These are phyloP conservation scores for Candida krabiensis DNA, from an alignment of 805 yeast species.

Conservation along the genomic window DNA sequence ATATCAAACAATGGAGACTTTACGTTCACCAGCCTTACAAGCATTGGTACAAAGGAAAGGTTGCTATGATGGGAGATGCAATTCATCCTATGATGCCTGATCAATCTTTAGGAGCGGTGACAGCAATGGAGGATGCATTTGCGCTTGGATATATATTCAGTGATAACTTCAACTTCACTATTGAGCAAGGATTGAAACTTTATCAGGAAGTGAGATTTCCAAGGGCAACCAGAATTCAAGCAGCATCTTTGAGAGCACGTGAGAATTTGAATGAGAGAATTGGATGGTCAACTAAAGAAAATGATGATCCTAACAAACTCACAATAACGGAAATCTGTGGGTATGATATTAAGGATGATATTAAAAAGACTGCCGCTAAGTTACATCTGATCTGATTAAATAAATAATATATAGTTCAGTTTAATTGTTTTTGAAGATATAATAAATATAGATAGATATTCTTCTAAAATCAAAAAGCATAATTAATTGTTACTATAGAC, in stretches of 20 bases:
- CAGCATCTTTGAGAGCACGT: slow-evolving; percentile 33
- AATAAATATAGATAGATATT: too few species aligned
- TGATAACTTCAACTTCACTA: slow-evolving; percentile 24
- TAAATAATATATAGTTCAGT: too few species aligned
- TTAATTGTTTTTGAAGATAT: slow-evolving; percentile 1
- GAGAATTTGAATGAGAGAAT: slow-evolving; percentile 34
- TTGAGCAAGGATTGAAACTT: slow-evolving; percentile 24
- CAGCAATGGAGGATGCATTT: slow-evolving; percentile 22
- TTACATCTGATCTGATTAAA: too few species aligned
- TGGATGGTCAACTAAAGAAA: slow-evolving; percentile 29
- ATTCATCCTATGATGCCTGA: slow-evolving; percentile 35
- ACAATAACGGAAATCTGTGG: slow-evolving; percentile 35
- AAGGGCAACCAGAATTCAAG: slow-evolving; percentile 33
- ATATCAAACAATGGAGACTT: slow-evolving; percentile 30
- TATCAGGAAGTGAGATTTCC: slow-evolving; percentile 30
- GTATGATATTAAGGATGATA: slow-evolving; percentile 30
- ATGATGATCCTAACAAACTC: slow-evolving; percentile 21
- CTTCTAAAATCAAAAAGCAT: too few species aligned
- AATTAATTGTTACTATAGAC: too few species aligned
- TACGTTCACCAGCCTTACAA: slow-evolving; percentile 28
- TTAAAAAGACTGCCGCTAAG: slow-evolving; percentile 15
- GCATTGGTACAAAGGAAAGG: slow-evolving; percentile 28
- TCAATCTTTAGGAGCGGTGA: slow-evolving; percentile 22
- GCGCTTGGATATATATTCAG: slow-evolving; percentile 31
- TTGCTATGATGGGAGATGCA: slow-evolving; percentile 36